Percentiles rank a stretch among this genome's conserved stretches.
Conservation (phyloP, 495 filamentous ascomycete genomes). For the Daldinia caldariorum region DNA sequence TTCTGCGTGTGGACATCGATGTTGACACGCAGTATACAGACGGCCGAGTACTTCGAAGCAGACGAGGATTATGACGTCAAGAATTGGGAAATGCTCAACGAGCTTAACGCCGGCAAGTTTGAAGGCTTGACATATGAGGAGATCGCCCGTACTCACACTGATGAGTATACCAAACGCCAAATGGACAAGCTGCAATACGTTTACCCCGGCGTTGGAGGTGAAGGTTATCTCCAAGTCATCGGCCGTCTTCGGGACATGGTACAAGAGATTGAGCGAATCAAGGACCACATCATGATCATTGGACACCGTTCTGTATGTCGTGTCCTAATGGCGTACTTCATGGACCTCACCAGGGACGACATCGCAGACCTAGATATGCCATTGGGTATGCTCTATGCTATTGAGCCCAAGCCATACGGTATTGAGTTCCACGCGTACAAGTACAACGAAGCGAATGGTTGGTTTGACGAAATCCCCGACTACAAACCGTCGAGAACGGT, state of each 20-base stretch:
- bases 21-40: conserved; percentile 86
- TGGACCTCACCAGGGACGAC: conserved; percentile 85
- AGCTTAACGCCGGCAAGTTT: conserved; percentile 90
- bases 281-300: conserved; percentile 90
- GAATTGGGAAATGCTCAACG: conserved; percentile 97
- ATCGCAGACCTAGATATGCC: conserved; percentile 94
- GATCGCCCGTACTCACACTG: conserved; percentile 75
- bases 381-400: conserved; percentile 87
- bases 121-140: conserved; percentile 95
- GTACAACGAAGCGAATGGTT: conserved; percentile 77
- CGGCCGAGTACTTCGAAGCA: conserved; percentile 82
- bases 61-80: conserved; percentile 99
- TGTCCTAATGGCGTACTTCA: conserved; percentile 95
- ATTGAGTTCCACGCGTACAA: conserved; percentile 94
- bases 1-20: conserved; percentile 99
- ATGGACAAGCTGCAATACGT: conserved; percentile 90
- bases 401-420: conserved; percentile 97
- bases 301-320: conserved; percentile 90
- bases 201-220: conserved; percentile 93
- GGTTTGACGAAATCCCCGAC: conserved; percentile 83
- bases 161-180: conserved; percentile 79
- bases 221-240: conserved; percentile 96
- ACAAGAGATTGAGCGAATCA: conserved; percentile 95
- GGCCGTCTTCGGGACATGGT: conserved; percentile 95
- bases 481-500: conserved; percentile 73